A percentile compares a stretch with the other conserved stretches of the same genome.
Evolutionary conservation across 139 green algal species (phyloP).

Genomic region (Trebouxia sp.): DNA sequence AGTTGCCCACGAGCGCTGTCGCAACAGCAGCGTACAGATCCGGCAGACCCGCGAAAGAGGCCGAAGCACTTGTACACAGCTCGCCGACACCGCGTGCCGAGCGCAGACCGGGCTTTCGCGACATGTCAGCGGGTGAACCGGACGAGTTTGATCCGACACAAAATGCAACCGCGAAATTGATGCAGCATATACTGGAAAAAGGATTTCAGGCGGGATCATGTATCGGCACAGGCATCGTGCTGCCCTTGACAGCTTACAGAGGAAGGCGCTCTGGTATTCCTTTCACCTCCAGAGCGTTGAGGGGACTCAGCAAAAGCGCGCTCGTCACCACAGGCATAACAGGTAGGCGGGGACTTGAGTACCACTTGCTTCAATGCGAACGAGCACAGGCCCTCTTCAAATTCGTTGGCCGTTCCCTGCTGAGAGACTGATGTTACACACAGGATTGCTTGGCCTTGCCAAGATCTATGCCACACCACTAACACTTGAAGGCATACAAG

Average conservation of each 20-base stretch:
- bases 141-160: neutral
- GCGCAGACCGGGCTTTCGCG: neutral
- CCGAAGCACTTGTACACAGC: neutral
- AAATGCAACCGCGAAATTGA: neutral
- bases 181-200: constrained; percentile 5
- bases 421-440: neutral
- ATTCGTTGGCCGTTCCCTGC: no score
- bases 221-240: neutral
- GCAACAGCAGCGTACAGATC: neutral
- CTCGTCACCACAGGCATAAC: neutral
- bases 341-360: neutral
- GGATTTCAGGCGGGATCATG: constrained; percentile 2
- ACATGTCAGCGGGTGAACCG: neutral
- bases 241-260: neutral
- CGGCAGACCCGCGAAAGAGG: neutral
- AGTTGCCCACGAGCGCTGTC: no score
- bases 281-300: neutral
- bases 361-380: neutral
- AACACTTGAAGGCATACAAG: neutral
- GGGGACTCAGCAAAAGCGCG: neutral
- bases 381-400: no score
- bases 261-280: neutral
- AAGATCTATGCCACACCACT: neutral
- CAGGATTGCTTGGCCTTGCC: neutral
- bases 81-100: neutral